Evolutionary conservation across 208 protist species (phyloP).

Genomic region (Vickermania spadyakhi): DNA sequence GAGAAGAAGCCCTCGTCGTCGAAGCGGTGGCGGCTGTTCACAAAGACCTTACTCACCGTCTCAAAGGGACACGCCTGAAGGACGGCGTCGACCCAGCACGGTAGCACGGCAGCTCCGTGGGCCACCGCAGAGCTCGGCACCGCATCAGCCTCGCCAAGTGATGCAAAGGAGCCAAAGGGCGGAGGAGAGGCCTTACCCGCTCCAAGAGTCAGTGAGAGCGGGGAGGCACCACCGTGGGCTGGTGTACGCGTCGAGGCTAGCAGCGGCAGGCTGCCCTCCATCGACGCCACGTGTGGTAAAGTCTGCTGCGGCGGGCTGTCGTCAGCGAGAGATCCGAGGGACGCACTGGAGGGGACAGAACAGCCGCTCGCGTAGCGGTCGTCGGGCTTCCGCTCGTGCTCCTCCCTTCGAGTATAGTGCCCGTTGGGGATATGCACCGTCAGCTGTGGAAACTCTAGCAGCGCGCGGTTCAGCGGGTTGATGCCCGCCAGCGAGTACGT

Average conservation of each 20-base stretch:
- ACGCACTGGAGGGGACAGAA: neutral
- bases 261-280: neutral
- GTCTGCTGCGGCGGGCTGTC: neutral
- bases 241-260: neutral
- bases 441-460: neutral
- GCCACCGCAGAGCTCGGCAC: neutral
- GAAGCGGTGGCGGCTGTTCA: neutral
- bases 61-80: neutral
- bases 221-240: neutral
- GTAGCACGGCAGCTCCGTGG: neutral
- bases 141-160: neutral
- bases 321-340: neutral
- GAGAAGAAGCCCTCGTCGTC: neutral
- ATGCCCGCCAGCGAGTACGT: neutral
- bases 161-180: neutral
- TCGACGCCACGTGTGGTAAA: neutral
- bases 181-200: neutral
- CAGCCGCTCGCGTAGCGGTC: neutral
- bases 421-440: neutral
- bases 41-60: neutral
- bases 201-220: neutral
- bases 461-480: neutral
- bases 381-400: neutral
- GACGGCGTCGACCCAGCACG: neutral
- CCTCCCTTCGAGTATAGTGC: no score